These are phyloP conservation scores for Ogataea zsoltii DNA, from an alignment of 805 yeast genomes.

Conservation along the genomic window DNA sequence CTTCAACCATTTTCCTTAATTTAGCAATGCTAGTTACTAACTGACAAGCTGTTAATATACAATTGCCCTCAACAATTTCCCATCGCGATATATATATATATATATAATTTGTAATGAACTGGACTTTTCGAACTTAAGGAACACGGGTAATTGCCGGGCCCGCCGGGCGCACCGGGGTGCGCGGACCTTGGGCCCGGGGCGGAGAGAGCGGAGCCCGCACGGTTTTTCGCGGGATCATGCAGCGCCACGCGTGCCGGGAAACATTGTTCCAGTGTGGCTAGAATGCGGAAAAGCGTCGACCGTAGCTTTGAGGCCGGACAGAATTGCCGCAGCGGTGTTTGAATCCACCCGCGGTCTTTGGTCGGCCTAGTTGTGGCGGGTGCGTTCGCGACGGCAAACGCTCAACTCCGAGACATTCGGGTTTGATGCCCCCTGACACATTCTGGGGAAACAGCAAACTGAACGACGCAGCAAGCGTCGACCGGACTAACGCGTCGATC, in stretches of 20 bases:
- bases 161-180: not conserved
- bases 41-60: too few relatives aligned
- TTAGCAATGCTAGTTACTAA: not conserved
- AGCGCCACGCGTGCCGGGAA: constrained; percentile 1
- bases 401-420: too few relatives aligned
- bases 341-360: too few relatives aligned
- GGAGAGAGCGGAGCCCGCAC: not conserved
- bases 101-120: not conserved
- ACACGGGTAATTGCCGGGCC: not conserved
- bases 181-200: not conserved
- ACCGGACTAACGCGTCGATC: too few relatives aligned
- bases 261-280: constrained; percentile 8
- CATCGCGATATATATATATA: constrained; percentile 3
- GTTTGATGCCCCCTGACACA: too few relatives aligned
- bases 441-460: too few relatives aligned
- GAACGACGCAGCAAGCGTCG: too few relatives aligned
- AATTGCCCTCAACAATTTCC: not conserved
- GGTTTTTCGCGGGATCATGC: not conserved
- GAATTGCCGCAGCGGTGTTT: too few relatives aligned
- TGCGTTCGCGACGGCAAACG: too few relatives aligned
- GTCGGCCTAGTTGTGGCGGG: too few relatives aligned
- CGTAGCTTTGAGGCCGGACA: not conserved
- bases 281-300: constrained; percentile 4
- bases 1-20: constrained; percentile 15
- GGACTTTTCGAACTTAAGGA: constrained; percentile 7